phyloP scores from a whole-genome alignment of 768 basidiomycete species.

The Hypholoma sublateritium region DNA sequence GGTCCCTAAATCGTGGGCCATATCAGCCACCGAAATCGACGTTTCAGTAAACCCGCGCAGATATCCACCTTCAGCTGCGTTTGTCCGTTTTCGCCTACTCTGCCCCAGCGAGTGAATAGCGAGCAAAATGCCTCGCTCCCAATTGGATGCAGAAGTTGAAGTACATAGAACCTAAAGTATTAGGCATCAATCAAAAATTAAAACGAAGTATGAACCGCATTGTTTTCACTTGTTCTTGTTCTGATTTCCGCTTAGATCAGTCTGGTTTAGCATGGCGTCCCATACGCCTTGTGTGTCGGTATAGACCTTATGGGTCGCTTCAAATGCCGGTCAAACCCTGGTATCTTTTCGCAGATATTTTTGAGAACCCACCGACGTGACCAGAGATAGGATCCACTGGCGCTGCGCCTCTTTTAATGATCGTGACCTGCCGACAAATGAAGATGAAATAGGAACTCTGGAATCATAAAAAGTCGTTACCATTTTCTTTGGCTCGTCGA shows the following conservation, averaged over 20 bases:
- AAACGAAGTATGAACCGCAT: not conserved
- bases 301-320: constrained; percentile 9
- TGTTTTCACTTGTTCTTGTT: constrained; percentile 10
- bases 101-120: constrained; percentile 10
- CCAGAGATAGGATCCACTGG: constrained; percentile 6
- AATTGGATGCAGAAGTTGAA: constrained; percentile 8
- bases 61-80: constrained; percentile 6
- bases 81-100: constrained; percentile 9
- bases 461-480: not conserved
- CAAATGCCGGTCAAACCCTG: not conserved
- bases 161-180: constrained; percentile 8
- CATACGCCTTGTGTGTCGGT: not conserved
- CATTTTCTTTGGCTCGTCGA: constrained; percentile 6
- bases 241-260: constrained; percentile 8
- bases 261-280: constrained; percentile 13
- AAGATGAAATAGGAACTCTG: not conserved
- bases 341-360: not conserved
- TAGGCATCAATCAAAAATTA: not conserved
- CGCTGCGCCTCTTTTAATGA: constrained; percentile 12
- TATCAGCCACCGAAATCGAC: not conserved
- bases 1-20: not conserved
- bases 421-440: constrained; percentile 5
- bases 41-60: not conserved
- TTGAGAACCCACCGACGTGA: not conserved
- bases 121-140: not conserved